A percentile compares a stretch with the other conserved stretches of the same genome.
Conservation (phyloP, 768 basidiomycete species). For the Punctularia strigosozonata region DNA sequence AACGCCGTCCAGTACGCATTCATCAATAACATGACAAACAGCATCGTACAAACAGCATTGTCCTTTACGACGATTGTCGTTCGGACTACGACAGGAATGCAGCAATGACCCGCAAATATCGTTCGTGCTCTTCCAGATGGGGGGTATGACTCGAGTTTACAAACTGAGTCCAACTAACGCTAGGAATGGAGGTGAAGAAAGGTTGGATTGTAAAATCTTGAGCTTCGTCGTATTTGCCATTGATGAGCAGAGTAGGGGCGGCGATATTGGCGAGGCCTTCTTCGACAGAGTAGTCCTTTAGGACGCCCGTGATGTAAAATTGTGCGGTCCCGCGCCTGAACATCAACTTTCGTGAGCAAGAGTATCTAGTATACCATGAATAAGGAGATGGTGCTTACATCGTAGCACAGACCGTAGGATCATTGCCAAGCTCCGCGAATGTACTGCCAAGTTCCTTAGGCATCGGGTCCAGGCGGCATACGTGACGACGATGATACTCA, state of each 20-base stretch:
- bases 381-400: conserved; percentile 29
- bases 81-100: no score
- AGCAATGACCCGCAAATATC: conserved; percentile 7
- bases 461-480: conserved; percentile 33
- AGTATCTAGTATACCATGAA: no score
- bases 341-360: no score
- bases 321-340: no score
- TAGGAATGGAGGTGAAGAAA: conserved; percentile 7
- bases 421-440: conserved; percentile 25
- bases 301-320: conserved; percentile 8
- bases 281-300: conserved; percentile 9
- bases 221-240: conserved; percentile 10
- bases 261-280: conserved; percentile 7
- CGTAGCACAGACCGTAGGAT: conserved; percentile 34
- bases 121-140: conserved; percentile 9
- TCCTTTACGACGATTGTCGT: no score
- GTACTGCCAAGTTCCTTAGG: conserved; percentile 25
- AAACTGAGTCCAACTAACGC: conserved; percentile 8
- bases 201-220: conserved; percentile 7
- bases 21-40: no score
- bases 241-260: conserved; percentile 10
- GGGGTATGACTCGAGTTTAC: conserved; percentile 9
- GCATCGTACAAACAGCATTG: no score
- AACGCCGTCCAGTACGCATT: no score
- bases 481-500: conserved; percentile 28